A percentile compares a stretch with the other conserved stretches of the same genome.
phyloP scores from a whole-genome alignment of 495 filamentous ascomycete genomes.

The Neurospora sp. region DNA sequence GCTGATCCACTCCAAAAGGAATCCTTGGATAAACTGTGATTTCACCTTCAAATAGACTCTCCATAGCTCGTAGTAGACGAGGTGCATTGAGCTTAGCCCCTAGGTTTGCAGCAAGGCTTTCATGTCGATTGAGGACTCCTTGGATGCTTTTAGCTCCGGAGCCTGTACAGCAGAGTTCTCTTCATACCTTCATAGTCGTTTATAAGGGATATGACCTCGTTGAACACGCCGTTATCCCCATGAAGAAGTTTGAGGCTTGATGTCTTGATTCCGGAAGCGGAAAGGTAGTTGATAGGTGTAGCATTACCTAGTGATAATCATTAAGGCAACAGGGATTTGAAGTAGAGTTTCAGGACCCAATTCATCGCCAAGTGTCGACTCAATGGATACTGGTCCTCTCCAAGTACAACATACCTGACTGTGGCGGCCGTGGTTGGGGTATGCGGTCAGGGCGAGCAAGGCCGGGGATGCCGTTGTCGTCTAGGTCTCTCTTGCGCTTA shows the following conservation, averaged over 20 bases:
- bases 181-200: constrained; percentile 57
- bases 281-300: constrained; percentile 74
- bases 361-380: neutral
- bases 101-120: constrained; percentile 75
- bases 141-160: constrained; percentile 6
- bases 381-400: neutral
- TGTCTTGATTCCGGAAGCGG: constrained; percentile 16
- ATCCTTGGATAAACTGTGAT: constrained; percentile 49
- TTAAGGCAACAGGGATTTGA: neutral
- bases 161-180: neutral
- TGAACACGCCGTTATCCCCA: constrained; percentile 33
- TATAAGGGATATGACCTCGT: constrained; percentile 50
- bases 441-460: constrained; percentile 27
- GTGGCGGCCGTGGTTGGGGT: constrained; percentile 33
- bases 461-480: constrained; percentile 26
- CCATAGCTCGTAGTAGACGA: constrained; percentile 74
- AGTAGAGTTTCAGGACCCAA: neutral
- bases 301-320: constrained; percentile 26
- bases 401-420: constrained; percentile 26
- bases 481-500: constrained; percentile 32
- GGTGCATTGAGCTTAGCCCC: constrained; percentile 75
- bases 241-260: constrained; percentile 36
- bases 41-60: constrained; percentile 72
- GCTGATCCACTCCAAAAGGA: constrained; percentile 42
- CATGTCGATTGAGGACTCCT: constrained; percentile 73